A percentile compares a stretch with the other conserved stretches of the same genome.
These are phyloP conservation scores for Daldinia bambusicola DNA, from an alignment of 495 filamentous ascomycete species.

Conservation along the genomic window DNA sequence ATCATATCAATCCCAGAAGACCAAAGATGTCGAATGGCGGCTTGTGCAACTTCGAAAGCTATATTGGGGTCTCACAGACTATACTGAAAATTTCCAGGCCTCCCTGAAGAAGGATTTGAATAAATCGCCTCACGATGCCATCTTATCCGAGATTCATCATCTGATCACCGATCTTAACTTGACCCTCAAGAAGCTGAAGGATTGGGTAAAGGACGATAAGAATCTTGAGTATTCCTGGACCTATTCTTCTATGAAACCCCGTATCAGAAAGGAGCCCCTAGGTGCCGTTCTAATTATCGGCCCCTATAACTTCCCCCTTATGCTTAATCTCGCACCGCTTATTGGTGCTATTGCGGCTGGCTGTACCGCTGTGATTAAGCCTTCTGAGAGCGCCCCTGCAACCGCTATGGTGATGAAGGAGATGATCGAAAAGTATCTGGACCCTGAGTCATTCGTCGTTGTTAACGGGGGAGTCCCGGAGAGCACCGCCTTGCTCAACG, in stretches of 20 bases:
- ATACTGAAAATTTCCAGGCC: conserved; percentile 71
- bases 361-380: conserved; percentile 89
- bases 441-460: conserved; percentile 78
- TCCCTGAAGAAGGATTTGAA: conserved; percentile 79
- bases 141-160: conserved; percentile 77
- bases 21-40: conserved; percentile 81
- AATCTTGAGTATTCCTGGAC: conserved; percentile 70
- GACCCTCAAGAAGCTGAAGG: conserved; percentile 76
- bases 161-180: conserved; percentile 81
- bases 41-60: conserved; percentile 88
- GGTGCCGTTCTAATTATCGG: conserved; percentile 88
- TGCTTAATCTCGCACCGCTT: conserved; percentile 78
- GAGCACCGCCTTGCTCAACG: conserved; percentile 80
- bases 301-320: conserved; percentile 91
- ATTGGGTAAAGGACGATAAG: conserved; percentile 83
- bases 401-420: conserved; percentile 82
- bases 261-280: conserved; percentile 88
- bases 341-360: conserved; percentile 93
- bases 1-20: conserved; percentile 80
- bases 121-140: conserved; percentile 75
- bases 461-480: conserved; percentile 85
- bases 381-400: conserved; percentile 80
- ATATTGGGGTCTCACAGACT: conserved; percentile 90
- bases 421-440: conserved; percentile 76
- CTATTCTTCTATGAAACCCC: conserved; percentile 74